Base-by-base conservation (phyloP, 495 filamentous ascomycete genomes). In the Parathielavia appendiculata region DNA sequence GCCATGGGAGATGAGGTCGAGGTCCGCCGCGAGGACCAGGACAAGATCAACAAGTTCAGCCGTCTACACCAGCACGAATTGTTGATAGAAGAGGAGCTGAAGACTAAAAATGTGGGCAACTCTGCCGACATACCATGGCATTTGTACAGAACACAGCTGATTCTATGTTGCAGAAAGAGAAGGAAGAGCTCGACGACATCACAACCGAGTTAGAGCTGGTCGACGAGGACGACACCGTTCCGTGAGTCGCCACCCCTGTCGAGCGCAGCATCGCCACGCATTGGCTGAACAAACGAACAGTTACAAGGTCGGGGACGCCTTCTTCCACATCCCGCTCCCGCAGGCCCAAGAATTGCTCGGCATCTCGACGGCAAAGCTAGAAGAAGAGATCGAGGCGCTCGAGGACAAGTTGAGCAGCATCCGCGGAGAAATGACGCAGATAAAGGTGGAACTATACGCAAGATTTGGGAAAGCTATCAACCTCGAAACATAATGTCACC, bases 31-130 rank as follows among this genome's bases (percentile, higher is more conserved):
- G 92, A 96, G 65, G 93, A 98, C 69, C 93, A 98, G 72, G 91
- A 98, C 74, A 95, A 91, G 73, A 98, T 98, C 81, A 98, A 97
- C 74, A 87, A 86, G 52, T 98, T 98, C 78, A 97, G 92, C 71
- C 84, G 91, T 39, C 79, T 98, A 50, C 95, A 98, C 71, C 90
- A 95, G 69, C 85, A 88, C 30, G 88, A 96, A 72, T 75, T 85
- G 4, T 67, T 75, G 10, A 71, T 97, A 19, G 87, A 92, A 71
- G 90, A 92, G 16, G 86, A 91, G 63, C 74, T 98, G 69, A 90
- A 90, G 64, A 70, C 67, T 6, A 97, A 95, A 70, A 85, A 87
- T 68, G 93, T 96, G 39, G 50, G 34, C 1, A 16, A 44, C 22
- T 6, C 14, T 16, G 55, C 17, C 22, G 17, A 34, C 20, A 1